phyloP scores from a whole-genome alignment of 2,329 filamentous ascomycete genomes.

The Scedosporium apiospermum region DNA sequence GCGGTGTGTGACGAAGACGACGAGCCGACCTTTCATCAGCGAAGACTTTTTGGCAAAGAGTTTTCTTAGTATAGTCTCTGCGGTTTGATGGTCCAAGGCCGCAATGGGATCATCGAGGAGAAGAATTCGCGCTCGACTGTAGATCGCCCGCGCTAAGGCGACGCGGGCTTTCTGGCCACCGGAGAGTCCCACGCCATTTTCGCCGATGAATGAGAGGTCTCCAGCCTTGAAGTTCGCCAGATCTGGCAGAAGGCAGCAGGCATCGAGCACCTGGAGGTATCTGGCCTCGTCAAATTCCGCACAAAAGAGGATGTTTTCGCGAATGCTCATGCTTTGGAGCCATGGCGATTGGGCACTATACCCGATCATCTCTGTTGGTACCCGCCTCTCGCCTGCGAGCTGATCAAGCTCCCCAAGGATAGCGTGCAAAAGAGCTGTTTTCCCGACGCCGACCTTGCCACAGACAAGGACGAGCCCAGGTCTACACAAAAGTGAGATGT shows the following conservation, averaged over 20 bases:
- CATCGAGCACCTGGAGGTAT: slow-evolving; percentile 51
- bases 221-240: slow-evolving; percentile 45
- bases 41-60: slow-evolving; percentile 28
- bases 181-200: slow-evolving; percentile 53
- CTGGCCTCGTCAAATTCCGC: slow-evolving; percentile 40
- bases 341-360: slow-evolving; percentile 54
- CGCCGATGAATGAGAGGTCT: slow-evolving; percentile 50
- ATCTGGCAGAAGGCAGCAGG: slow-evolving; percentile 49
- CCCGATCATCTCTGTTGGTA: slow-evolving; percentile 41
- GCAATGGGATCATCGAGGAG: slow-evolving; percentile 56
- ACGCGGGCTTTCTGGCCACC: slow-evolving; percentile 56
- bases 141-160: slow-evolving; percentile 52
- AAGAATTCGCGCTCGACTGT: slow-evolving; percentile 46
- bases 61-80: slow-evolving; percentile 50
- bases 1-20: slow-evolving; percentile 71
- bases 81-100: slow-evolving; percentile 53
- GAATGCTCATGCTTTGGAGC: slow-evolving; percentile 56
- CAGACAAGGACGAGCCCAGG: slow-evolving; percentile 45
- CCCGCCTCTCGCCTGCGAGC: slow-evolving; percentile 34
- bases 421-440: slow-evolving; percentile 50
- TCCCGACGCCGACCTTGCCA: slow-evolving; percentile 52
- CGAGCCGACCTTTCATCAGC: slow-evolving; percentile 55
- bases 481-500: slow-evolving; percentile 35
- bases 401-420: slow-evolving; percentile 60
- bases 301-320: slow-evolving; percentile 57